Percentiles rank a stretch among this genome's conserved stretches.
Evolutionary conservation across 805 yeast genomes (phyloP).

Genomic region (Suhomyces faveliae): DNA sequence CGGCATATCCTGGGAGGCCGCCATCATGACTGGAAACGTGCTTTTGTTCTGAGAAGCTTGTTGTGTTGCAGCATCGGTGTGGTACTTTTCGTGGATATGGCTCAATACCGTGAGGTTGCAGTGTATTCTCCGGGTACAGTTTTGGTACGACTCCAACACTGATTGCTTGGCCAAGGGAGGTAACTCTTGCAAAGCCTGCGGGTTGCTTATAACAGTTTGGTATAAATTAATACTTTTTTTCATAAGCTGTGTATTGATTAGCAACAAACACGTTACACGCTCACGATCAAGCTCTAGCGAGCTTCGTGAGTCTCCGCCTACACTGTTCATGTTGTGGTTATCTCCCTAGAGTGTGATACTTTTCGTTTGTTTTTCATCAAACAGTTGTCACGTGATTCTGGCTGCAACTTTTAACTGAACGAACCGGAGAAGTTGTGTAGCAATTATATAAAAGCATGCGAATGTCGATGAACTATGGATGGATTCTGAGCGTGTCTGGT

Average conservation of each 20-base stretch:
- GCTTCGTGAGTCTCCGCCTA: constrained; percentile 5
- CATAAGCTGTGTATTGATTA: constrained; percentile 43
- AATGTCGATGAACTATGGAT: too few relatives aligned
- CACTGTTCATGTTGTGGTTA: constrained; percentile 6
- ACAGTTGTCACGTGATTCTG: not conserved
- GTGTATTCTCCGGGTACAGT: constrained; percentile 41
- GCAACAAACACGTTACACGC: constrained; percentile 40
- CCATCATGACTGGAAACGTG: constrained; percentile 49
- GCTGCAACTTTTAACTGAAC: too few relatives aligned
- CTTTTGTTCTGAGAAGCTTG: constrained; percentile 25
- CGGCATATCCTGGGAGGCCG: constrained; percentile 56
- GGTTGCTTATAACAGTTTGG: constrained; percentile 35
- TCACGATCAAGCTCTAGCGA: constrained; percentile 35
- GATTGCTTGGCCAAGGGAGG: constrained; percentile 31
- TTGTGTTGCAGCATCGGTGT: constrained; percentile 26
- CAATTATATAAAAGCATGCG: too few relatives aligned
- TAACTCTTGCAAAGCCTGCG: constrained; percentile 30
- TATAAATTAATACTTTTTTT: constrained; percentile 39
- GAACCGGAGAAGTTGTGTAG: too few relatives aligned
- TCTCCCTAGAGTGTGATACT: not conserved
- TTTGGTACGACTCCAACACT: constrained; percentile 37
- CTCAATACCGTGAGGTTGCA: constrained; percentile 42
- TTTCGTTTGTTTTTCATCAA: not conserved
- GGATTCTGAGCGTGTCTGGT: not conserved
- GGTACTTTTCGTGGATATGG: constrained; percentile 39